These are phyloP conservation scores for Crithidia expoeki DNA, from an alignment of 208 protist genomes.

Conservation along the genomic window DNA sequence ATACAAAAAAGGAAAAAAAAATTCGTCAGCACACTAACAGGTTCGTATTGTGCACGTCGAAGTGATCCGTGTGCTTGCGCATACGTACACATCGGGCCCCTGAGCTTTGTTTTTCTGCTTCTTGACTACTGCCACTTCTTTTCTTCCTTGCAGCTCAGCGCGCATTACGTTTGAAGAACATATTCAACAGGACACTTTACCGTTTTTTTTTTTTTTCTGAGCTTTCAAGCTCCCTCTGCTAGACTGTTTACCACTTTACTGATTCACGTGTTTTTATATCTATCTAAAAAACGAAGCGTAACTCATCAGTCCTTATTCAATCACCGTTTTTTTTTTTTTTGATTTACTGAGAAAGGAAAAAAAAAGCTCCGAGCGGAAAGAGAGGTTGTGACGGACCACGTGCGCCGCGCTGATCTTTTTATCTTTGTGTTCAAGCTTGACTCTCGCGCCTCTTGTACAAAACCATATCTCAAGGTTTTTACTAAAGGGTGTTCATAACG, in stretches of 20 bases:
- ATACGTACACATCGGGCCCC: neutral
- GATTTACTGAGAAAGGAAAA: neutral
- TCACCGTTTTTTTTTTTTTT: constrained; percentile 30
- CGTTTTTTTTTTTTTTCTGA: neutral
- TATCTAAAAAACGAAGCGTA: too few species aligned
- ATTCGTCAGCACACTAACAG: neutral
- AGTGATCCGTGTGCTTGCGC: constrained; percentile 4
- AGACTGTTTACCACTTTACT: neutral
- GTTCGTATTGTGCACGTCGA: constrained; percentile 1
- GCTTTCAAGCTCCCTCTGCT: neutral
- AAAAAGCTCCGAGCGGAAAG: neutral
- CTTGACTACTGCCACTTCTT: neutral
- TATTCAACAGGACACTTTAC: constrained; percentile 9
- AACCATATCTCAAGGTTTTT: neutral
- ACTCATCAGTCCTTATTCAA: too few species aligned
- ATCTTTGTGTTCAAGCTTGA: neutral
- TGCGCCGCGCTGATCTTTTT: neutral
- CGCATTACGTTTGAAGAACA: neutral
- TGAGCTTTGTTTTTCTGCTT: neutral
- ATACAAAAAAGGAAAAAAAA: neutral
- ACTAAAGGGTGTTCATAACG: too few species aligned
- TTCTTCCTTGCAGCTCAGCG: neutral
- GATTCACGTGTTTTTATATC: neutral
- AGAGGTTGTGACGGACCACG: constrained; percentile 4
- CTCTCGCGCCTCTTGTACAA: neutral